These are phyloP conservation scores for Glycine soja DNA, from an alignment of 306 rosid genomes.

Conservation along the genomic window DNA sequence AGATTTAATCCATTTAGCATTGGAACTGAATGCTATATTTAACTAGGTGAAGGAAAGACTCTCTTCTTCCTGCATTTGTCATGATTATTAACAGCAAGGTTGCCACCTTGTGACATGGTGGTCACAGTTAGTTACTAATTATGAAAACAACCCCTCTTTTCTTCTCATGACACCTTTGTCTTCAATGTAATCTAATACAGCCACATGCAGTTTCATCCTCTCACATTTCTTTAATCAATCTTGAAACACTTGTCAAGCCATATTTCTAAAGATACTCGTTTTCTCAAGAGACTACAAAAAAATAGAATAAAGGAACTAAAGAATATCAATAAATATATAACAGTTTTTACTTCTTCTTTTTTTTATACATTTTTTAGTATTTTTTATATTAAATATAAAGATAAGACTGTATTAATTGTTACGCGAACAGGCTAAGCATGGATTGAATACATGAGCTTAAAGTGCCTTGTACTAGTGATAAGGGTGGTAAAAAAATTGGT, in stretches of 20 bases:
- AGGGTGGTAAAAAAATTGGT: no score
- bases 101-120: conserved; percentile 8
- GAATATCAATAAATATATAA: no score
- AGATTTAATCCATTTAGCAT: conserved; percentile 22
- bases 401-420: no score
- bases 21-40: conserved; percentile 30
- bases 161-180: neutral
- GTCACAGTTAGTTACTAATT: neutral
- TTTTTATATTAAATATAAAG: no score
- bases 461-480: no score
- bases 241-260: conserved; percentile 17
- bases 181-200: conserved; percentile 12
- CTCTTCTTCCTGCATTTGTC: conserved; percentile 15
- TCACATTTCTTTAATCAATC: conserved; percentile 39
- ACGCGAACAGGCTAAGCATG: no score
- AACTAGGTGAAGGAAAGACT: conserved; percentile 18
- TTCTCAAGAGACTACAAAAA: no score
- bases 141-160: conserved; percentile 6
- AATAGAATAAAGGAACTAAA: no score
- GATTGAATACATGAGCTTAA: no score
- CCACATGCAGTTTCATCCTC: conserved; percentile 6
- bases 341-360: no score
- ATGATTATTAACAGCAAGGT: conserved; percentile 2
- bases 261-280: neutral
- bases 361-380: no score